Percentiles rank a stretch among this genome's conserved stretches.
phyloP scores from a whole-genome alignment of 2,329 filamentous ascomycete species.

The Hypoxylon sp. region DNA sequence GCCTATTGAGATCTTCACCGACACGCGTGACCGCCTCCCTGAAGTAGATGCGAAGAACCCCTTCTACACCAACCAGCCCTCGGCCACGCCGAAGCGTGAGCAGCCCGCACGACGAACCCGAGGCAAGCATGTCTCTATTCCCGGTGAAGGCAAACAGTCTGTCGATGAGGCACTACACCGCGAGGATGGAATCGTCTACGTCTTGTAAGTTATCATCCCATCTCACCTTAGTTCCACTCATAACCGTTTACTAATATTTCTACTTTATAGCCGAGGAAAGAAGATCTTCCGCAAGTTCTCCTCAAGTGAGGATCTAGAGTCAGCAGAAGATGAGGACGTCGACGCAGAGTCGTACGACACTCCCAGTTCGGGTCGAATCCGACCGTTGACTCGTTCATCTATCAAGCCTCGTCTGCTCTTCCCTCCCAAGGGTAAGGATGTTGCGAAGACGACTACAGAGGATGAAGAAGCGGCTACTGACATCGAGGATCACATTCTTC shows the following conservation, averaged over 20 bases:
- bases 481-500: slow-evolving; percentile 66
- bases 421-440: slow-evolving; percentile 66
- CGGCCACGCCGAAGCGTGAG: slow-evolving; percentile 57
- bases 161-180: slow-evolving; percentile 75
- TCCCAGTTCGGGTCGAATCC: slow-evolving; percentile 53
- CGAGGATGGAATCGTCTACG: slow-evolving; percentile 80
- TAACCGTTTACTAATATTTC: slow-evolving; percentile 34
- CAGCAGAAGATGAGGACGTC: slow-evolving; percentile 55
- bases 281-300: slow-evolving; percentile 81
- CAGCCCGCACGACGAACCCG: slow-evolving; percentile 68
- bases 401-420: slow-evolving; percentile 82
- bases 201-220: slow-evolving; percentile 75
- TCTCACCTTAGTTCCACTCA: slow-evolving; percentile 23
- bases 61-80: slow-evolving; percentile 70
- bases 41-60: slow-evolving; percentile 80
- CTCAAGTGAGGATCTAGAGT: slow-evolving; percentile 57
- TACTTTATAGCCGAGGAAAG: slow-evolving; percentile 77
- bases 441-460: slow-evolving; percentile 60
- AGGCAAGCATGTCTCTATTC: slow-evolving; percentile 68
- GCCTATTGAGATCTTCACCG: slow-evolving; percentile 81
- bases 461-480: slow-evolving; percentile 74
- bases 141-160: slow-evolving; percentile 70
- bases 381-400: slow-evolving; percentile 73
- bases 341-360: slow-evolving; percentile 54
- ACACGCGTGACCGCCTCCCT: slow-evolving; percentile 83